Conservation (phyloP, 257 asterid genomes). For the Scutellaria galericulata region DNA sequence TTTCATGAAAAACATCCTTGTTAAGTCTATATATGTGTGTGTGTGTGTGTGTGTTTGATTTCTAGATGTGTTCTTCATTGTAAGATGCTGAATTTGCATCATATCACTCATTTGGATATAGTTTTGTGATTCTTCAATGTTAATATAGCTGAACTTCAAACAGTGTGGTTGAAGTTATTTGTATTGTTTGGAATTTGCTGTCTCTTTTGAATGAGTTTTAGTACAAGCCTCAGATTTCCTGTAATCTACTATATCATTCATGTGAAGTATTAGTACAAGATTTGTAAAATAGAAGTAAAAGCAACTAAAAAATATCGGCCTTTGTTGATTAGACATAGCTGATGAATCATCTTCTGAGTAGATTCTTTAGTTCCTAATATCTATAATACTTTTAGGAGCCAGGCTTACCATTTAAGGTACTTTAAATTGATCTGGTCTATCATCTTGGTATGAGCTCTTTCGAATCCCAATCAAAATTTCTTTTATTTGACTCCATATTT, state of each 20-base stretch:
- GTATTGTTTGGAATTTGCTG: background rate
- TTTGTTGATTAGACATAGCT: no score
- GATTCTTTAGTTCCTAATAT: no score
- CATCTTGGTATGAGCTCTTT: background rate
- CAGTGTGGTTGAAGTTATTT: background rate
- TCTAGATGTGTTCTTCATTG: background rate
- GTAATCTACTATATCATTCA: slow-evolving; percentile 1
- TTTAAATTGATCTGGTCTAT: no score
- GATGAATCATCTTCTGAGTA: no score
- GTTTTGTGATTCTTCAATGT: background rate
- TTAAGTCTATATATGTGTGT: background rate
- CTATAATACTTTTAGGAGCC: no score
- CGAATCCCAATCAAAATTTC: background rate
- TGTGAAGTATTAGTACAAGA: background rate
- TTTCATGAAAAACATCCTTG: slow-evolving; percentile 2
- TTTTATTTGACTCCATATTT: background rate
- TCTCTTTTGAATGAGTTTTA: background rate
- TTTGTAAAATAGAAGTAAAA: background rate
- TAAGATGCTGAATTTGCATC: background rate
- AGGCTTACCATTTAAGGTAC: no score
- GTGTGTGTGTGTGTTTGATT: background rate
- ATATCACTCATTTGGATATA: background rate
- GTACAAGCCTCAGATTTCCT: background rate
- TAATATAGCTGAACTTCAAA: background rate
- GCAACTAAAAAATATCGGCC: background rate